Percentiles rank a stretch among this genome's conserved stretches.
Conservation (phyloP, 768 basidiomycete genomes). For the Brasilioporus rufonigricans region DNA sequence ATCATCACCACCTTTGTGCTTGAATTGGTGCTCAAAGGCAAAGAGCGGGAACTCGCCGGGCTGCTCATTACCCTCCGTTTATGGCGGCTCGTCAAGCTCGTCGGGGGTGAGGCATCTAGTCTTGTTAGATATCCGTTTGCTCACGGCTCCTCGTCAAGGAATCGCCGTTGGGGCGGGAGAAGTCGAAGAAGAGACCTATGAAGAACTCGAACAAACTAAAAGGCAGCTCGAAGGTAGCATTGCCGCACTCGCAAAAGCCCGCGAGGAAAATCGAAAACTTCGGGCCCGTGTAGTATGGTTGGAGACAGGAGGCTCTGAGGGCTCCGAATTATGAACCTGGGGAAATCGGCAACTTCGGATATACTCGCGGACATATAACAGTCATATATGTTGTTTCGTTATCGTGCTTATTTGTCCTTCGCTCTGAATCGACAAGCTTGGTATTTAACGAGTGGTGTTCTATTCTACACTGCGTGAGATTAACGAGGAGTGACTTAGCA, state of each 20-base stretch:
- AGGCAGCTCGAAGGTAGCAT: slow-evolving; percentile 45
- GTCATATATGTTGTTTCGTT: slow-evolving; percentile 13
- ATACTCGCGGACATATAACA: slow-evolving; percentile 6
- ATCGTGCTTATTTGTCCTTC: neutral
- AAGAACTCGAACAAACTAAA: slow-evolving; percentile 49
- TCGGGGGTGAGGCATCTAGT: slow-evolving; percentile 43
- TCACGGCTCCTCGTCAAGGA: slow-evolving; percentile 40
- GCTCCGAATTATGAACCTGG: slow-evolving; percentile 29
- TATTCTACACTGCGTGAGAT: neutral
- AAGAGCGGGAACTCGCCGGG: slow-evolving; percentile 66
- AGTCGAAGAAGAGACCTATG: slow-evolving; percentile 52
- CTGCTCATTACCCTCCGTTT: slow-evolving; percentile 73
- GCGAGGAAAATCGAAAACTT: slow-evolving; percentile 56
- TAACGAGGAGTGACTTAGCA: slow-evolving; percentile 10
- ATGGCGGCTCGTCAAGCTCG: slow-evolving; percentile 79
- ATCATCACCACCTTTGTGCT: slow-evolving; percentile 73
- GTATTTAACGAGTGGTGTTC: slow-evolving; percentile 3
- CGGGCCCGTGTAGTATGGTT: slow-evolving; percentile 36
- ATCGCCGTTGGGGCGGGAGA: slow-evolving; percentile 76
- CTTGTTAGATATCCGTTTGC: neutral
- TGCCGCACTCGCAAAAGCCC: slow-evolving; percentile 42
- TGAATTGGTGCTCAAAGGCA: slow-evolving; percentile 66
- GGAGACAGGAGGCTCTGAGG: slow-evolving; percentile 35
- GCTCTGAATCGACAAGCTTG: slow-evolving; percentile 11
- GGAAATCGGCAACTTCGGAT: slow-evolving; percentile 12